Percentiles rank a stretch among this genome's conserved stretches.
These are phyloP conservation scores for Patellaria atrata DNA, from an alignment of 495 filamentous ascomycete species.

Conservation along the genomic window DNA sequence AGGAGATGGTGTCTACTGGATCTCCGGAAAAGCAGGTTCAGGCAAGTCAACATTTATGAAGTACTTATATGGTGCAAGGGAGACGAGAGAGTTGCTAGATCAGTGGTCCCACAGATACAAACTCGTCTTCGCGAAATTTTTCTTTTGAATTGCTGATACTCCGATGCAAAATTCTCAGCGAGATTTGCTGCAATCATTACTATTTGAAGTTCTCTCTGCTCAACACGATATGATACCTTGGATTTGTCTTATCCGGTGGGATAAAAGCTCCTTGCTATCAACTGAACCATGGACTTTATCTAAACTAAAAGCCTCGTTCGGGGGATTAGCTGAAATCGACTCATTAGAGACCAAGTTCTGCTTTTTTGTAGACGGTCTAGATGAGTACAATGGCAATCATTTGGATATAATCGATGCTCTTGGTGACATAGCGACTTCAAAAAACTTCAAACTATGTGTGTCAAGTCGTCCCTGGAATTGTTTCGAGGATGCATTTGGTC, in stretches of 20 bases:
- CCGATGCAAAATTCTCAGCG: slow-evolving; percentile 29
- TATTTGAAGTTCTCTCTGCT: slow-evolving; percentile 27
- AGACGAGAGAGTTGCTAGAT: background rate
- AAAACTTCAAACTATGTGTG: slow-evolving; percentile 33
- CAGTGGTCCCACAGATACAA: background rate
- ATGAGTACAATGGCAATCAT: slow-evolving; percentile 29
- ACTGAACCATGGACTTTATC: background rate
- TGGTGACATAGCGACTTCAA: slow-evolving; percentile 3
- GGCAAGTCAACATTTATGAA: too few relatives aligned
- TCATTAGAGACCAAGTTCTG: slow-evolving; percentile 23
- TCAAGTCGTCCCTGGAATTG: slow-evolving; percentile 36
- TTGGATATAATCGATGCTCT: slow-evolving; percentile 17
- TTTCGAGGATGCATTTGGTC: slow-evolving; percentile 30
- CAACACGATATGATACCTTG: slow-evolving; percentile 23
- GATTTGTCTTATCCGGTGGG: slow-evolving; percentile 4
- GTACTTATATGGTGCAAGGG: too few relatives aligned
- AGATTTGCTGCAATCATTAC: slow-evolving; percentile 31
- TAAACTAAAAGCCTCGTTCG: background rate
- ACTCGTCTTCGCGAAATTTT: slow-evolving; percentile 27
- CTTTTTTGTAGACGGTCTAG: slow-evolving; percentile 37
- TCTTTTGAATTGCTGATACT: slow-evolving; percentile 33
- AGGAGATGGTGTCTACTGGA: slow-evolving; percentile 4
- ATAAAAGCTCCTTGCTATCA: background rate
- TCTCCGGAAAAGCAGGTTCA: slow-evolving; percentile 4
- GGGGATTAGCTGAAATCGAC: too few relatives aligned